A percentile compares a stretch with the other conserved stretches of the same genome.
phyloP scores from a whole-genome alignment of 1,284 basidiomycete species.

The Vanrija sp. region DNA sequence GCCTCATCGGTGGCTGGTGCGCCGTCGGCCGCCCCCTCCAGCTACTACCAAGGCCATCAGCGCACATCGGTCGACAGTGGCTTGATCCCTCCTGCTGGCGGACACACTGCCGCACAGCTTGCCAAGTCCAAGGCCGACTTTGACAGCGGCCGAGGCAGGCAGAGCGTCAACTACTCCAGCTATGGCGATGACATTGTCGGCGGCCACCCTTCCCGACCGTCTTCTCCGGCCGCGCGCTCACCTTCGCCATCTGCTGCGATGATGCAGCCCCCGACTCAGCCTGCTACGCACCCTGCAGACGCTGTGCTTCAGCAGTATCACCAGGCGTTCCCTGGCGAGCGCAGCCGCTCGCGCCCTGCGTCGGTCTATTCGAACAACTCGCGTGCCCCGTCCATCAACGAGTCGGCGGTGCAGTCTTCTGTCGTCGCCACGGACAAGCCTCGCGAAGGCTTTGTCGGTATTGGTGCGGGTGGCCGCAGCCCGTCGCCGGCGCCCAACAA shows the following conservation, averaged over 20 bases:
- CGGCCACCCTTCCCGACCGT: constrained; percentile 62
- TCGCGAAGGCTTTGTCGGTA: constrained; percentile 66
- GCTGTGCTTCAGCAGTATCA: constrained; percentile 73
- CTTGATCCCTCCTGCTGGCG: constrained; percentile 46
- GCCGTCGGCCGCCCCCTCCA: neutral
- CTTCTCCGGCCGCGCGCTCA: constrained; percentile 58
- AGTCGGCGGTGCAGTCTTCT: constrained; percentile 19
- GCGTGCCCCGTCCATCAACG: constrained; percentile 29
- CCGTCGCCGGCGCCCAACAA: constrained; percentile 59
- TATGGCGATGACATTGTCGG: constrained; percentile 72
- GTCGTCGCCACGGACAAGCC: constrained; percentile 33
- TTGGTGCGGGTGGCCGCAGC: constrained; percentile 60
- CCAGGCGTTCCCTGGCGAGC: constrained; percentile 82
- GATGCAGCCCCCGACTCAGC: constrained; percentile 63
- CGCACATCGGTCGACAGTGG: constrained; percentile 36
- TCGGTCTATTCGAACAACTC: constrained; percentile 41
- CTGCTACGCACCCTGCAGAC: constrained; percentile 58
- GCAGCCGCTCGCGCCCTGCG: constrained; percentile 54
- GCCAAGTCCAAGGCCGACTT: constrained; percentile 49
- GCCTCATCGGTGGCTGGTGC: neutral
- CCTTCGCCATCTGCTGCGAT: constrained; percentile 55
- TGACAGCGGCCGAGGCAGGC: constrained; percentile 31
- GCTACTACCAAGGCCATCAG: neutral
- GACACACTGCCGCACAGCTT: constrained; percentile 49
- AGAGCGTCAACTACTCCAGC: constrained; percentile 50